These are phyloP conservation scores for Oryza punctata DNA, from an alignment of 176 grass and related monocot species.

Conservation along the genomic window DNA sequence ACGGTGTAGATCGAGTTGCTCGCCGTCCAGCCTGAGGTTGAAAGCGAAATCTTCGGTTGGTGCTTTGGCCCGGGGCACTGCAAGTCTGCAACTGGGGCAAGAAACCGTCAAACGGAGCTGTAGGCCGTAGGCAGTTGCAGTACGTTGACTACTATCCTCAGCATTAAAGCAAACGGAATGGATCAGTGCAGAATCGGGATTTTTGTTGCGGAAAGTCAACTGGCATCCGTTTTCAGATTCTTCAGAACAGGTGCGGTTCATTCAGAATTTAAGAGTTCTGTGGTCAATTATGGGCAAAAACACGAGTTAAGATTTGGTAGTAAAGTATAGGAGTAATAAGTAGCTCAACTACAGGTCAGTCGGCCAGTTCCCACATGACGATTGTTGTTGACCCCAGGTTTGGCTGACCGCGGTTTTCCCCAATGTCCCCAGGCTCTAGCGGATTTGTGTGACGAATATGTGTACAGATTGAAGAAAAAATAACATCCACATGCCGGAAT, in stretches of 20 bases:
- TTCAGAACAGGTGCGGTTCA: not conserved
- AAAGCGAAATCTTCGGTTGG: not conserved
- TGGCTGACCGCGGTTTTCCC: not conserved
- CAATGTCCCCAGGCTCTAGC: not conserved
- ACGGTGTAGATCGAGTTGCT: not conserved
- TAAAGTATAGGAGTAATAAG: too few species aligned
- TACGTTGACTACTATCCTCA: conserved; percentile 20
- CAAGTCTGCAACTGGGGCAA: not conserved
- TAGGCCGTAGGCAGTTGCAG: not conserved
- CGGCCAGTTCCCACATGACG: not conserved
- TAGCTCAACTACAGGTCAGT: not conserved
- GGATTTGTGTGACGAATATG: not conserved
- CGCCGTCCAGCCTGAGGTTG: not conserved
- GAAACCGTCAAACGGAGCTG: conserved; percentile 25
- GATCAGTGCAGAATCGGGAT: not conserved
- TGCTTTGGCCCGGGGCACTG: not conserved
- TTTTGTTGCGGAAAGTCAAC: not conserved
- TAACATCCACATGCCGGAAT: not conserved
- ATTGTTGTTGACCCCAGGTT: not conserved
- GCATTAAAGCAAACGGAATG: not conserved
- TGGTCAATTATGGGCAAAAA: not conserved
- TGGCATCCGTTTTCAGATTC: not conserved
- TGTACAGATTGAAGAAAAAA: not conserved
- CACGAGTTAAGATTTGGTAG: not conserved
- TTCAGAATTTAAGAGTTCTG: not conserved